These are phyloP conservation scores for Suillus decipiens DNA, from an alignment of 768 basidiomycete genomes.

Conservation along the genomic window DNA sequence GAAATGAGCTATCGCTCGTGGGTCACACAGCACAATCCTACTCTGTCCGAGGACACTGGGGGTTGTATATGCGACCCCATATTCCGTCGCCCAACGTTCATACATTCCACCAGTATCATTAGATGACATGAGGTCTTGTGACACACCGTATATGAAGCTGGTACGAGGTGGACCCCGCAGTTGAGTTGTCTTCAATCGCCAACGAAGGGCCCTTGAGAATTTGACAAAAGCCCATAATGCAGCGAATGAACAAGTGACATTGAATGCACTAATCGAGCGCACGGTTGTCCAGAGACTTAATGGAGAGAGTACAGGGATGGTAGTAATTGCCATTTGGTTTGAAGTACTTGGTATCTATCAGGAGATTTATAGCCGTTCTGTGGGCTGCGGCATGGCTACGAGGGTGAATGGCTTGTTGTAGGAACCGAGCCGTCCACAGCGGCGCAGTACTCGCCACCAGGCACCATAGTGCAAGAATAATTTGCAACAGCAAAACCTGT, in stretches of 20 bases:
- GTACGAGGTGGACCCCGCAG: neutral
- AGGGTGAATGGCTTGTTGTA: no score
- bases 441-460: no score
- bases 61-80: neutral
- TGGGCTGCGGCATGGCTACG: no score
- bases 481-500: no score
- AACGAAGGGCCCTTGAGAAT: neutral
- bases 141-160: neutral
- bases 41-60: no score
- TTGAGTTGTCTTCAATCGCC: neutral
- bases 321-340: neutral
- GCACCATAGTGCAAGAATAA: no score
- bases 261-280: neutral
- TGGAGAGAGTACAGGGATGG: neutral
- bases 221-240: neutral
- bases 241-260: neutral
- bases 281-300: neutral
- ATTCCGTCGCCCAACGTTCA: neutral
- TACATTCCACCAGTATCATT: neutral
- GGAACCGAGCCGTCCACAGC: no score
- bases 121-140: neutral
- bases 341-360: no score
- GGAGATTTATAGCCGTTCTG: no score
- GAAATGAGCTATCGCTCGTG: no score
- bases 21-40: no score